Evolutionary conservation across 192 early-diverging fungal species (phyloP), one percentile per base, ranked within the genome.

Genomic region (Entrophospora sp.): DNA sequence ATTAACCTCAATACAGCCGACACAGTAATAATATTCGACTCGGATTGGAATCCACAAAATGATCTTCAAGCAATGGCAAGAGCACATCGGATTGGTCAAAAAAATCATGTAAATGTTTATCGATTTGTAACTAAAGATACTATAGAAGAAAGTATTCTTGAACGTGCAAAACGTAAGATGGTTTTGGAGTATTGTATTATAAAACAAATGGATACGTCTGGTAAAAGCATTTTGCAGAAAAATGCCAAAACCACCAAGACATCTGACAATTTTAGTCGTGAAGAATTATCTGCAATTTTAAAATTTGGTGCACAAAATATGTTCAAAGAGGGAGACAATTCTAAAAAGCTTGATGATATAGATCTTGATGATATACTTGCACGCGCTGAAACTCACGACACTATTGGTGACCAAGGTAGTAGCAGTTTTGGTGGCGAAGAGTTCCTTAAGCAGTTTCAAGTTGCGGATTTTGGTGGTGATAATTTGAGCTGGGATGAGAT

Each of bases 161-260:
- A 99, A 72, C 87, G 97, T 8, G 97, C 97, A 30, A 99, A 99
- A 70, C 83, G 92, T 69, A 99, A 99, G 75, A 98, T 97, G 96
- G 95, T 99, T 24, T 79, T 99, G 6, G 97, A 99, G 75, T 98
- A 98, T 78, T 94, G 91, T 71, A 94, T 99, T 71, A 99, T 99
- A 76, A 96, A 95, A 71, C 91, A 94, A 70, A 98, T 99, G 95
- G 95, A 98, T 72, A 96, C 94, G 9, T 91, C 94, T 12, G 94
- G 93, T 0, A 80, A 85, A 73, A 84, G 84, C 64, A 77, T 89
- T 38, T 69, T 88, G 59, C 79, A 78, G 34, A 69, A 77, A 57
- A 77, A 78, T 36, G 69, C 75, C 24, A 70, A 79, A 0, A 66
- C 74, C n/a, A 65, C 66, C 25, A 63, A 45, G 10, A 42, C 67